Evolutionary conservation across 371 early-diverging fungal species (phyloP), one percentile per base, ranked within the genome.

Genomic region (Conidiobolus coronatus): DNA sequence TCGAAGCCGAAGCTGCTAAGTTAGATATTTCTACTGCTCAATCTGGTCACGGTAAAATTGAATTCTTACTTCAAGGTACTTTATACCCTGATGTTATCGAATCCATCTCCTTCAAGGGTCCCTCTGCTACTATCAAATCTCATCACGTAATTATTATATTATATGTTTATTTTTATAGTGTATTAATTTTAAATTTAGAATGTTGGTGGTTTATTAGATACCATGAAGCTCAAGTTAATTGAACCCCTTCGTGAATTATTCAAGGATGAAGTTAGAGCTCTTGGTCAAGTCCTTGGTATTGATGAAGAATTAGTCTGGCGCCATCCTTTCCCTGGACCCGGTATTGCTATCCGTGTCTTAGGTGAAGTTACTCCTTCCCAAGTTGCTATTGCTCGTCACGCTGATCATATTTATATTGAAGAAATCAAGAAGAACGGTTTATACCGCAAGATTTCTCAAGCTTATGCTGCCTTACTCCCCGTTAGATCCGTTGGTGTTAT

Each of bases 61-160:
- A 92, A 63, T 95, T 77, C 61, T 68, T 95, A 56, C 67, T 95
- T 50, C 95, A 92, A 67, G 96, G 96, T 49, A 95, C 96, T 14
- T 70, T 95, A 45, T 95, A 92, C 63, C 96, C 96, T 42, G 96
- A 95, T 67, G 96, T 95, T 45, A 95, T 95, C 55, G 96, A 95
- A 70, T 79, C 80, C 49, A 85, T 95, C 55, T 88, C 89, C 19
- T 95, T 92, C 83, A 95, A 95, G 80, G 96, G 96, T 8, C 96
- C 96, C 38, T 75, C 75, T 54, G 96, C 91, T 18, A 91, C 91
- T 53, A 95, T 95, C 70, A 95, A 95, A 75, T 88, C 95, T 21
- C 95, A 95, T 62, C 95, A 95, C 71, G 71, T 71, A 61, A 49
- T n/a, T n/a, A n/a, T n/a, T n/a, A n/a, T n/a, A n/a, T n/a, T n/a